Base-by-base conservation (phyloP, 2,329 filamentous ascomycete genomes). In the Phoma sp. region DNA sequence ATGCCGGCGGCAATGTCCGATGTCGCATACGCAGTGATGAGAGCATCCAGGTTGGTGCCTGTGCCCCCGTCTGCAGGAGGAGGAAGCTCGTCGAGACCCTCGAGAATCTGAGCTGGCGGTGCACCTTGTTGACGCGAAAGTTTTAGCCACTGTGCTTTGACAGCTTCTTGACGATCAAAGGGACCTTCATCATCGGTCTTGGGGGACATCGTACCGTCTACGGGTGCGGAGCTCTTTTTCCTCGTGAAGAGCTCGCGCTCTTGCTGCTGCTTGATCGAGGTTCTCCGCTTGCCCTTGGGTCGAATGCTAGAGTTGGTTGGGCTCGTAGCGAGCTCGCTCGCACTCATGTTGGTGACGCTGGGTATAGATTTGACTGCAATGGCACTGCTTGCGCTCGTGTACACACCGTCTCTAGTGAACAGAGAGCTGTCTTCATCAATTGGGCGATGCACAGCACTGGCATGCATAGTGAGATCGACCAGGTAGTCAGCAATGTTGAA, bases 401-500 rank as follows among this genome's bases (percentile, higher is more conserved):
- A 89, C 2, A 84, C 79, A 2, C 82, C 84, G 60, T 90, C 88
- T 7, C 79, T 78, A 51, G 88, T 84, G 51, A 86, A 83, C 2
- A 85, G 78, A 6, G 83, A 79, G 19, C 81, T 84, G 39, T 84
- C 78, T 43, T 87, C 85, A 27, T 86, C 82, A 2, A 81, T 76
- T 10, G 82, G 77, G 1, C 82, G 81, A 33, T 77, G 79, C 13
- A 82, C 79, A 47, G 83, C 81, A 55, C 90, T 86, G 22, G 92
- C 93, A 73, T 99, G 95, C 94, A 99, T 98, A 0, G 95, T 98
- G 36, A 99, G 82, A 73, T 99, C 95, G 27, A 99, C 93, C 5
- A 99, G 85, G 71, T 97, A 99, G 74, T 99, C 95, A 4, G 95
- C 95, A 75, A 99, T 98, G 70, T 99, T 99, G 84, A 98, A 99